Percentiles rank a stretch among this genome's conserved stretches.
Conservation (phyloP, 192 early-diverging fungal species). For the Pecoramyces ruminantium region DNA sequence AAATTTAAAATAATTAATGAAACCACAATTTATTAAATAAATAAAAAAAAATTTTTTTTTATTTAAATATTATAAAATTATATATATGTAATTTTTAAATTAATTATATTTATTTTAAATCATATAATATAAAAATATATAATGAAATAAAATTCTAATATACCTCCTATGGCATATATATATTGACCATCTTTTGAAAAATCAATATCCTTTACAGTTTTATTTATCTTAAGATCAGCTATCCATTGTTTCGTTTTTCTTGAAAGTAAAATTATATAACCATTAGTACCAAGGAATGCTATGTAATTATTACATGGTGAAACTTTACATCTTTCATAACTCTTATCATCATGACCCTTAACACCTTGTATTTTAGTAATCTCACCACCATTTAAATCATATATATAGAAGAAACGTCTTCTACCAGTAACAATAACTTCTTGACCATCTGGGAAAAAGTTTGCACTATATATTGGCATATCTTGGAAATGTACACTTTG, state of each 20-base stretch:
- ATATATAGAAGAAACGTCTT: slow-evolving; percentile 64
- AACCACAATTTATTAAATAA: not conserved
- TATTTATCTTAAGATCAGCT: slow-evolving; percentile 79
- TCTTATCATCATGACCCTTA: slow-evolving; percentile 21
- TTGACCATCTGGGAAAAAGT: slow-evolving; percentile 57
- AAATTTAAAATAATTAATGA: too few relatives aligned
- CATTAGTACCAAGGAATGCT: slow-evolving; percentile 61
- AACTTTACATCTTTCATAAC: slow-evolving; percentile 44
- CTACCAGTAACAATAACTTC: slow-evolving; percentile 63
- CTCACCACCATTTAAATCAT: slow-evolving; percentile 58
- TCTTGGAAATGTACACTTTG: slow-evolving; percentile 80
- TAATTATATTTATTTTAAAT: not conserved
- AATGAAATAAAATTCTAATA: too few relatives aligned
- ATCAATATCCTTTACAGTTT: slow-evolving; percentile 42
- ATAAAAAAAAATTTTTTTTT: slow-evolving; percentile 2
- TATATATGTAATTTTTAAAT: too few relatives aligned
- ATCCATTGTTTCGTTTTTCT: slow-evolving; percentile 75
- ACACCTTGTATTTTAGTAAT: slow-evolving; percentile 57
- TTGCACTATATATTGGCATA: slow-evolving; percentile 59
- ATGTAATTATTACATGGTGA: slow-evolving; percentile 57
- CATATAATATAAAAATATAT: not conserved
- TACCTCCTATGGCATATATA: slow-evolving; percentile 55
- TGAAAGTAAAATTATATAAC: slow-evolving; percentile 65
- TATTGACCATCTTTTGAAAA: slow-evolving; percentile 67
- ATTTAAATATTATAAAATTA: too few relatives aligned